Evolutionary conservation across 2,329 filamentous ascomycete species (phyloP).

Genomic region (Stemphylium lycopersici): DNA sequence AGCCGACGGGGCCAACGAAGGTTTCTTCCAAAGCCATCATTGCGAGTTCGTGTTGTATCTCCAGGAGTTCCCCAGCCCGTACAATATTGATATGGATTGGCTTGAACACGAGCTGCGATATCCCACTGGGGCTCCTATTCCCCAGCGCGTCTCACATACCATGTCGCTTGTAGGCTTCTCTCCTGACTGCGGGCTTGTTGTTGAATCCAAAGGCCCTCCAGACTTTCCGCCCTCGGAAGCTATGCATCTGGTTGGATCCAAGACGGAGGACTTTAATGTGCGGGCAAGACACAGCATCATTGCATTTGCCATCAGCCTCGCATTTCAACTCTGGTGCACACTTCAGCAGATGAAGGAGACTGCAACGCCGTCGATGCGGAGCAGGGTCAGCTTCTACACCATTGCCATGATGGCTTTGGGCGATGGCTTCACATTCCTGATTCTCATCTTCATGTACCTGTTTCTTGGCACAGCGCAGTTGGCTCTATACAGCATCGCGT

Average conservation of each 20-base stretch:
- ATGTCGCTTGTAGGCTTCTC: constrained; percentile 69
- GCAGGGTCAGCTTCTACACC: constrained; percentile 68
- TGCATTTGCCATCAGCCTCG: constrained; percentile 57
- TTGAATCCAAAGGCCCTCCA: constrained; percentile 66
- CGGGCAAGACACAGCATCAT: constrained; percentile 61
- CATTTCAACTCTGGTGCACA: constrained; percentile 61
- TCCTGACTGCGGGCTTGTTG: constrained; percentile 69
- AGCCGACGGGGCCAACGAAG: constrained; percentile 61
- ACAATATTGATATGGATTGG: constrained; percentile 51
- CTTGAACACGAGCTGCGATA: constrained; percentile 66
- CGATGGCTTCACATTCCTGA: constrained; percentile 64
- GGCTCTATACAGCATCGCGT: constrained; percentile 61
- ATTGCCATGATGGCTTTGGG: constrained; percentile 66
- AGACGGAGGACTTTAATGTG: constrained; percentile 62
- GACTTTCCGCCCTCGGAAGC: constrained; percentile 58
- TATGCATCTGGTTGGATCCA: constrained; percentile 62
- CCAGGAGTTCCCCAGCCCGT: constrained; percentile 61
- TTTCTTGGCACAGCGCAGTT: constrained; percentile 63
- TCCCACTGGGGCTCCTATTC: constrained; percentile 63
- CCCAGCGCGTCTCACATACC: constrained; percentile 57
- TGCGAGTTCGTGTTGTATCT: constrained; percentile 91
- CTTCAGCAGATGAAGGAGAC: constrained; percentile 69
- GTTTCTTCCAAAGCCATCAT: constrained; percentile 71
- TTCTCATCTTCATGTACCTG: constrained; percentile 59
- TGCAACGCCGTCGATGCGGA: constrained; percentile 68